A percentile compares a stretch with the other conserved stretches of the same genome.
Conservation (phyloP, 495 filamentous ascomycete genomes). For the Lasiosphaeris hirsuta region DNA sequence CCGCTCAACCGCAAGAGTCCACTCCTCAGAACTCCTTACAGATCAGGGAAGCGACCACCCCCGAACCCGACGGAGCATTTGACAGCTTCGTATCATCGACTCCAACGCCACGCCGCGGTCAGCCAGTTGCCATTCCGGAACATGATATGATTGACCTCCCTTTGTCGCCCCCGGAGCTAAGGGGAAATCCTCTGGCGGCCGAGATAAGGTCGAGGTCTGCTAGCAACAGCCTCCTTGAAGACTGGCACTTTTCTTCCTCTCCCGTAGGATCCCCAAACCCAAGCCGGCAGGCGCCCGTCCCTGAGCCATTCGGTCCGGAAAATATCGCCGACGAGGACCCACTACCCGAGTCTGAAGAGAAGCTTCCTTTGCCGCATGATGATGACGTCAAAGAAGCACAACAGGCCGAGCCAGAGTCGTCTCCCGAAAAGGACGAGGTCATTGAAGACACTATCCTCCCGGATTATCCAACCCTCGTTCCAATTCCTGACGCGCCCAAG, state of each 20-base stretch:
- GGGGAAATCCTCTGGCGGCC: slow-evolving; percentile 48
- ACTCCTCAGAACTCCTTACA: slow-evolving; percentile 3
- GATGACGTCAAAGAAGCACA: slow-evolving; percentile 15
- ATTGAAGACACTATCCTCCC: slow-evolving; percentile 27
- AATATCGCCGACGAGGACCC: slow-evolving; percentile 18
- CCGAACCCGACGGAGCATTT: slow-evolving; percentile 36
- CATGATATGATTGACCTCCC: slow-evolving; percentile 46
- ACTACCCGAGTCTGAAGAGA: slow-evolving; percentile 9
- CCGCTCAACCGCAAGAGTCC: not conserved
- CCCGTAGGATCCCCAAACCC: slow-evolving; percentile 42
- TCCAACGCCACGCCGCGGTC: slow-evolving; percentile 64
- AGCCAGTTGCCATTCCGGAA: slow-evolving; percentile 34
- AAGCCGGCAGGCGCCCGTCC: slow-evolving; percentile 14
- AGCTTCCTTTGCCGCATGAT: not conserved
- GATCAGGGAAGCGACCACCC: slow-evolving; percentile 34
- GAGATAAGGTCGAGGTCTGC: slow-evolving; percentile 44
- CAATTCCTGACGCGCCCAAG: not conserved
- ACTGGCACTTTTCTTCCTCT: slow-evolving; percentile 46
- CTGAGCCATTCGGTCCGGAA: slow-evolving; percentile 12
- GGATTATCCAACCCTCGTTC: not conserved
- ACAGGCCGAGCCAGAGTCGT: not conserved
- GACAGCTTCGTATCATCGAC: slow-evolving; percentile 75
- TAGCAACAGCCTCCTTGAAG: slow-evolving; percentile 38
- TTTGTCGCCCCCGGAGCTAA: slow-evolving; percentile 53
- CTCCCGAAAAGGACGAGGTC: slow-evolving; percentile 18